These are phyloP conservation scores for Schizopora paradoxa DNA, from an alignment of 1,284 basidiomycete species.

Conservation along the genomic window DNA sequence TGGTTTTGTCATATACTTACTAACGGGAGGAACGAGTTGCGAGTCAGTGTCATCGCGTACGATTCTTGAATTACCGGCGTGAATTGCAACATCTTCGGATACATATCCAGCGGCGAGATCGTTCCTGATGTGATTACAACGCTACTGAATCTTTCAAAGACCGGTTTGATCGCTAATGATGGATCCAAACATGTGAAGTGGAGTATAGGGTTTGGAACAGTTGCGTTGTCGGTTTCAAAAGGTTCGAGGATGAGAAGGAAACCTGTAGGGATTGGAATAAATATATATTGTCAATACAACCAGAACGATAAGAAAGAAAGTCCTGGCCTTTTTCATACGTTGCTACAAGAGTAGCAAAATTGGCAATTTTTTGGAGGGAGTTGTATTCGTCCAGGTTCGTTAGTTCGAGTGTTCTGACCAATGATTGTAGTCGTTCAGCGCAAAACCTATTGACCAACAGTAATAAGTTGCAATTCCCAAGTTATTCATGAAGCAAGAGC, in stretches of 20 bases:
- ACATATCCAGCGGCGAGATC: constrained; percentile 98
- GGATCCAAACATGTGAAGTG: constrained; percentile 99
- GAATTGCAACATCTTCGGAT: constrained; percentile 99
- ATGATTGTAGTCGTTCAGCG: constrained; percentile 89
- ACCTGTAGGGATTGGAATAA: constrained; percentile 52
- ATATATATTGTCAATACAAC: constrained; percentile 4
- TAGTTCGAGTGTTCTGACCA: constrained; percentile 91
- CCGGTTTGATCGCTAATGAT: constrained; percentile 94
- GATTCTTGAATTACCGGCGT: constrained; percentile 96
- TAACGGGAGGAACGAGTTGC: constrained; percentile 97
- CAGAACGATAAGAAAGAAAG: not conserved
- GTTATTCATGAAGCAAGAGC: constrained; percentile 19
- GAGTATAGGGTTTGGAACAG: constrained; percentile 98
- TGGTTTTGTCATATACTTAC: constrained; percentile 39
- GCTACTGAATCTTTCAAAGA: constrained; percentile 97
- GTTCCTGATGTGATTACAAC: constrained; percentile 99
- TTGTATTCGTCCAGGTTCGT: constrained; percentile 89
- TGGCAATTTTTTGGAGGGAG: constrained; percentile 91
- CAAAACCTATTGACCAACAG: constrained; percentile 67
- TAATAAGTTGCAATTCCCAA: constrained; percentile 16
- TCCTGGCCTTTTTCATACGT: constrained; percentile 92
- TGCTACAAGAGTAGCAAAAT: constrained; percentile 94
- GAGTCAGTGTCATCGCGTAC: constrained; percentile 96
- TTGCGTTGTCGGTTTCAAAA: constrained; percentile 98
- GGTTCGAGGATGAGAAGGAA: constrained; percentile 97